Conservation (phyloP, 345 rosid genomes). For the Capsella bursapastoris region DNA sequence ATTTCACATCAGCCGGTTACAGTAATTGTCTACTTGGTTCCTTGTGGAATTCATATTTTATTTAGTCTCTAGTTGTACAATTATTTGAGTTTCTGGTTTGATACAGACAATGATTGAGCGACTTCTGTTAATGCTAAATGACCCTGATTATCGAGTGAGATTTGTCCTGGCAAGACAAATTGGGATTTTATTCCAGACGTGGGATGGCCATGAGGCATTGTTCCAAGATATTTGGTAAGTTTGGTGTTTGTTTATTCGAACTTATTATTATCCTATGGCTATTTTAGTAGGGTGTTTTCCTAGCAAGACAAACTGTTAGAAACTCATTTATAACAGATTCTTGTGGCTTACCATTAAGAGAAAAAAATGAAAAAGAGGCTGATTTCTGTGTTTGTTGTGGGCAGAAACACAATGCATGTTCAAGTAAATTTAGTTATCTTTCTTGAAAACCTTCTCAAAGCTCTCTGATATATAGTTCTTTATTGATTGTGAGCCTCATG, state of each 20-base stretch:
- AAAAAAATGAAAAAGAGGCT: constrained; percentile 3
- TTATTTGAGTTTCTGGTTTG: constrained; percentile 27
- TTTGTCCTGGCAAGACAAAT: constrained; percentile 64
- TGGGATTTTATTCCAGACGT: constrained; percentile 89
- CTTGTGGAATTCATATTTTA: constrained; percentile 14
- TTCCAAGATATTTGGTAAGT: constrained; percentile 89
- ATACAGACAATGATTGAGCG: constrained; percentile 79
- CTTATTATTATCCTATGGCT: neutral
- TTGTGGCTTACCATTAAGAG: constrained; percentile 4
- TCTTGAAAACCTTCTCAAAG: constrained; percentile 6
- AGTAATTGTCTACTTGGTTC: constrained; percentile 17
- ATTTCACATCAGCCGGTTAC: constrained; percentile 21
- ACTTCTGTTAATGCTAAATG: constrained; percentile 66
- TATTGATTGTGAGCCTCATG: constrained; percentile 18
- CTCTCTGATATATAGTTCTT: constrained; percentile 20
- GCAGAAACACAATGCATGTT: constrained; percentile 12
- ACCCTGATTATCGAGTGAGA: constrained; percentile 93
- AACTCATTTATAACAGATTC: constrained; percentile 3
- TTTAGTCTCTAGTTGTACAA: constrained; percentile 23
- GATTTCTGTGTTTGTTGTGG: constrained; percentile 25
- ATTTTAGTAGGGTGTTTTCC: constrained; percentile 25
- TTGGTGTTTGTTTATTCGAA: constrained; percentile 36
- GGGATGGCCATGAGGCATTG: constrained; percentile 96
- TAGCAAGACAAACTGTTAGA: constrained; percentile 27
- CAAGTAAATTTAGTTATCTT: constrained; percentile 2